Evolutionary conservation across 2,329 filamentous ascomycete species (phyloP).

Genomic region (Aureobasidium sp.): DNA sequence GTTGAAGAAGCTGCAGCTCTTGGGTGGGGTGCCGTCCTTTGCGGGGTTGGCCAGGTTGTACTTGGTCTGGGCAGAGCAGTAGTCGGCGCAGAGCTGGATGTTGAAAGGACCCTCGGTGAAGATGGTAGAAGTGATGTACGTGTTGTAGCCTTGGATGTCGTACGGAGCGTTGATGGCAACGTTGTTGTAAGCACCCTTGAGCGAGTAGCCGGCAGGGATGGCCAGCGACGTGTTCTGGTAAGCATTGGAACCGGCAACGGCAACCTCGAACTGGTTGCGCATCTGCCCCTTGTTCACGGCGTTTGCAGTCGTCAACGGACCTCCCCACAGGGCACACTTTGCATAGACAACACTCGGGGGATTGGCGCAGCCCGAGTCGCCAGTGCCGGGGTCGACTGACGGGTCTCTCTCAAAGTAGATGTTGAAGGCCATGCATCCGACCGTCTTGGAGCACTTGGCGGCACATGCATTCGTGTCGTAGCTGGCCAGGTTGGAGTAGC

Average conservation of each 20-base stretch:
- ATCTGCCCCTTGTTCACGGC: constrained; percentile 31
- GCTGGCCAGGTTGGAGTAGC: constrained; percentile 1
- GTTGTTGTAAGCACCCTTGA: constrained; percentile 20
- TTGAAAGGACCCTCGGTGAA: constrained; percentile 25
- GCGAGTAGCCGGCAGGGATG: constrained; percentile 27
- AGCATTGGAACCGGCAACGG: constrained; percentile 40
- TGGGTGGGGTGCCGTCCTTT: constrained; percentile 8
- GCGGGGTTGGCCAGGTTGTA: constrained; percentile 20
- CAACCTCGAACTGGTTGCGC: constrained; percentile 31
- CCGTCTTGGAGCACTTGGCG: constrained; percentile 4
- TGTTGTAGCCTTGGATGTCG: constrained; percentile 22
- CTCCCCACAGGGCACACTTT: constrained; percentile 25
- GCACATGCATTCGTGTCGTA: constrained; percentile 16
- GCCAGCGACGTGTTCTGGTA: constrained; percentile 23
- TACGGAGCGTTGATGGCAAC: constrained; percentile 21
- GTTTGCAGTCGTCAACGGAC: constrained; percentile 23
- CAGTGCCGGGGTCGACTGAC: neutral
- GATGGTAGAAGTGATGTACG: constrained; percentile 23
- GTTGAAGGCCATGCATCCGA: constrained; percentile 17
- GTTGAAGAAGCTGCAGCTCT: constrained; percentile 9
- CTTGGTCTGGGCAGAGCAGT: constrained; percentile 21
- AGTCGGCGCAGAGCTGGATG: constrained; percentile 24
- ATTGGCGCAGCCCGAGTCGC: constrained; percentile 20
- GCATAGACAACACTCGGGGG: too few relatives aligned
- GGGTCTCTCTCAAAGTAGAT: constrained; percentile 19